Base-by-base conservation (phyloP, 2,329 filamentous ascomycete species). In the Aspergillus unguis region DNA sequence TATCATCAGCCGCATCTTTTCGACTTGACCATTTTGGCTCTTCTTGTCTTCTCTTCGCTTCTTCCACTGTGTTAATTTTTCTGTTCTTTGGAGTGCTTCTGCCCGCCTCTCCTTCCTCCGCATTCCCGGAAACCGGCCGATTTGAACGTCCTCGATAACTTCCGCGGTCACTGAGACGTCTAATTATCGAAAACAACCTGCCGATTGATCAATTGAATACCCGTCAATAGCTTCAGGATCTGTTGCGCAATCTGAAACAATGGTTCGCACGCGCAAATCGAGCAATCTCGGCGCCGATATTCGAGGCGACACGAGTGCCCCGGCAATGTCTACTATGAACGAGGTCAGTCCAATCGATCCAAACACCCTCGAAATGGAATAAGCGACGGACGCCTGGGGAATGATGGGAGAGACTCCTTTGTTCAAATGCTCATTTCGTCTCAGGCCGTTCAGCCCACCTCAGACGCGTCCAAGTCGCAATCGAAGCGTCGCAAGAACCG, bases 241-340 rank as follows among this genome's bases (percentile, higher is more conserved):
- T n/a, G 3, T 27, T 25, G 23, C 32, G 25, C 29, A 25, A 17
- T 27, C 7, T 7, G 42, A 36, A 26, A 50, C 31, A 53, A 75
- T 75, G 73, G 63, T 65, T 58, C 72, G 74, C 46, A 69, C 73
- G 56, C 67, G 73, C 59, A 70, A 67, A 52, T 75, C 75, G 27
- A 75, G 72, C 61, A 70, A 67, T 56, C 65, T 78, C 50, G 75
- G 75, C 50, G 75, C 66, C 54, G 75, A 77, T 54, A 76, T 76
- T 56, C 70, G 72, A 53, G 75, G 75, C 40, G 75, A 77, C 57
- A 77, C 75, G 36, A 70, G 70, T 49, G 75, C 70, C 11, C 73
- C 75, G 33, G 75, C 75, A 25, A 70, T 77, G 61, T 75, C 75
- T 27, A 77, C 74, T 35, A 71, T 77, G 69, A 71, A 67, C 43